These are phyloP conservation scores for Filobasidium uniguttulatum DNA, from an alignment of 1,284 basidiomycete genomes.

Conservation along the genomic window DNA sequence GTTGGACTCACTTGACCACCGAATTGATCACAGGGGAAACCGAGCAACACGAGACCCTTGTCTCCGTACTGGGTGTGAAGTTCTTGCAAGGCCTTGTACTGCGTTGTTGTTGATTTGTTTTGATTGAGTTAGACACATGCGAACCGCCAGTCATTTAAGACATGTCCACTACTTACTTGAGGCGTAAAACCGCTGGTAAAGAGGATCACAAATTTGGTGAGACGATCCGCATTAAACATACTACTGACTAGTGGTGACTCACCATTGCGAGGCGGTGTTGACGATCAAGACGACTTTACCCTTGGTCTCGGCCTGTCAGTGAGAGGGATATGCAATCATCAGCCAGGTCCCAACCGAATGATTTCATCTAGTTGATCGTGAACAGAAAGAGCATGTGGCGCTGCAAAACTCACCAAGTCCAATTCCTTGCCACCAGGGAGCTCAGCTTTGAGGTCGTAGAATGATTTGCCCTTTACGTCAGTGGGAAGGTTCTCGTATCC, in stretches of 20 bases:
- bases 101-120: constrained; percentile 20
- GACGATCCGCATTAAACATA: background rate
- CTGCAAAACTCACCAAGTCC: constrained; percentile 32
- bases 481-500: constrained; percentile 26
- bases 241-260: constrained; percentile 18
- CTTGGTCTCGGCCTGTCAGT: constrained; percentile 27
- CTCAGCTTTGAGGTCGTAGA: constrained; percentile 37
- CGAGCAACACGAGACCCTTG: constrained; percentile 39
- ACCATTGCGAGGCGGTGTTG: constrained; percentile 43
- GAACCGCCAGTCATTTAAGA: too few relatives aligned
- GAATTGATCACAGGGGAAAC: constrained; percentile 43
- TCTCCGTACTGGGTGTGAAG: constrained; percentile 41
- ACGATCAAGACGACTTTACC: constrained; percentile 44
- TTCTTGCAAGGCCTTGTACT: constrained; percentile 41
- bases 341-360: too few relatives aligned
- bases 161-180: constrained; percentile 26
- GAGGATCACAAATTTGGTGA: background rate
- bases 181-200: constrained; percentile 29
- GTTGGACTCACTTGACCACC: constrained; percentile 19
- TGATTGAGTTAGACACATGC: background rate
- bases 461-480: constrained; percentile 22
- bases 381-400: constrained; percentile 17
- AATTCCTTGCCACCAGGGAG: constrained; percentile 29
- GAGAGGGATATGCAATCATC: too few relatives aligned
- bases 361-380: background rate